Conservation (phyloP, 345 rosid genomes). For the Gossypium longicalyx region DNA sequence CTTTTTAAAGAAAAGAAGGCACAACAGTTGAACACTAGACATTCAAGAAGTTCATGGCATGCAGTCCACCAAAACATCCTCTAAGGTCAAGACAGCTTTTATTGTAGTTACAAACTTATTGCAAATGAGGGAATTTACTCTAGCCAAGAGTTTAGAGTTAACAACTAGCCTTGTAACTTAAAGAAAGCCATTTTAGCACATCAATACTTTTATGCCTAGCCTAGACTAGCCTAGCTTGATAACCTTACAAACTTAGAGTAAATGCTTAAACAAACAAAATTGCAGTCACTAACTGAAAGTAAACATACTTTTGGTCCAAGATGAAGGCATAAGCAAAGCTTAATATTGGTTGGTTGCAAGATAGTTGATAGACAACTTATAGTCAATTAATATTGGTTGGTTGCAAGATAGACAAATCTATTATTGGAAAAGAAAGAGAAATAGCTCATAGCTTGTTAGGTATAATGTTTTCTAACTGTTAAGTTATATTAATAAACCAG, state of each 20-base stretch:
- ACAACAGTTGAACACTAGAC: not conserved
- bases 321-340: not conserved
- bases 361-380: not conserved
- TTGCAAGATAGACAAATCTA: not conserved
- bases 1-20: not conserved
- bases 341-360: constrained; percentile 8
- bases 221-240: no score
- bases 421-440: not conserved
- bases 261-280: not conserved
- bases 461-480: not conserved
- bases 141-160: not conserved
- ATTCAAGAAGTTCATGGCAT: not conserved
- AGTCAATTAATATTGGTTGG: constrained; percentile 1
- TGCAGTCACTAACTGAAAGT: not conserved
- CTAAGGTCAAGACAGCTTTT: not conserved
- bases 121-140: not conserved
- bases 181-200: not conserved
- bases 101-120: not conserved
- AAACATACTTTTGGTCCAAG: not conserved
- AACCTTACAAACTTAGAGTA: not conserved
- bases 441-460: not conserved
- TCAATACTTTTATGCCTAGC: not conserved
- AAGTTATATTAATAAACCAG: not conserved
- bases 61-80: not conserved
- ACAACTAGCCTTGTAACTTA: not conserved